Evolutionary conservation across 352 stramenopile genomes (phyloP), one percentile per base, ranked within the genome.

Genomic region (Globisporangium carolinianum): DNA sequence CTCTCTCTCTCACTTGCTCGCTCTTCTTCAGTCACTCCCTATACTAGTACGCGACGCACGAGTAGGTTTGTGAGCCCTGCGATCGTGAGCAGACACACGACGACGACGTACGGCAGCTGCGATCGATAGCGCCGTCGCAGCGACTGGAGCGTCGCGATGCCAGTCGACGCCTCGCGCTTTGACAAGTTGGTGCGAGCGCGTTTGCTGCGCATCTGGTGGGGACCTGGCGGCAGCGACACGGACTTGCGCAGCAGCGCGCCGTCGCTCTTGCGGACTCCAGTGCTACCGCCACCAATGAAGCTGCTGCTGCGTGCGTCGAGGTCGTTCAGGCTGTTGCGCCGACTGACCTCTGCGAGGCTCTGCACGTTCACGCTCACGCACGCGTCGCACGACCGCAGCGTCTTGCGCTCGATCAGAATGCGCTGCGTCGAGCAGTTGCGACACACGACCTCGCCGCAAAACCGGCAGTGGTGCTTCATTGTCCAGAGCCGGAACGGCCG

Each of bases 391-490:
- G 76, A 75, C 42, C 83, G 83, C 35, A 90, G 80, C 37, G 71
- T 84, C 60, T 91, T 91, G 47, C 69, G 79, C 63, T 81, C 69
- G 57, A 88, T 86, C 14, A 86, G 61, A 53, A 93, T 82, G 58
- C 81, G 76, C 59, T 84, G 80, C 55, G 65, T 80, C 38, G 83
- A 93, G 69, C 83, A 93, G 45, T 68, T 53, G 32, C 77, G 69
- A 60, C 83, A 93, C 35, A 91, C 83, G 47, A 93, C 70, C 55
- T 91, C 81, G 24, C 83, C 83, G 51, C 83, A 93, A 12, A 90
- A 71, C 1, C 83, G 79, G 59, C 83, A 93, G 60, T 93, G 75
- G 62, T 91, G 83, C 50, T 91, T 93, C 51, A 68, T 71, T 10
- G 61, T 74, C 60, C 75, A 87, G 11, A 91, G 63, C n/a, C 70